Conservation (phyloP, 225 moss, liverwort and hornwort genomes). For the Polytrichum commune region DNA sequence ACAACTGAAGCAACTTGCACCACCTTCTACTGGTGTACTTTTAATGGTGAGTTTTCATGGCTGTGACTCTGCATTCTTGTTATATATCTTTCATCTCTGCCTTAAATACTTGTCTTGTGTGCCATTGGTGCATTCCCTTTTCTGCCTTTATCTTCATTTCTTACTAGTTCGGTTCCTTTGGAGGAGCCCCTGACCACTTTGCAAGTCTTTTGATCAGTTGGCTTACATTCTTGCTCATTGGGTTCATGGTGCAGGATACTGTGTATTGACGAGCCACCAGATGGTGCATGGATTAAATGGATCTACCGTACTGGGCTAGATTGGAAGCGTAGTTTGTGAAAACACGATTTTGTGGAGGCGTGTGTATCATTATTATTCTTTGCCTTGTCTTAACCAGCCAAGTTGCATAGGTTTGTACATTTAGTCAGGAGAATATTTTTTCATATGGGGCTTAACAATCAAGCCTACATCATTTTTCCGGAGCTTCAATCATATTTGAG, state of each 20-base stretch:
- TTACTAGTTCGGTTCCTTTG: no score
- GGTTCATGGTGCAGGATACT: background rate
- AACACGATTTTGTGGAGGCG: background rate
- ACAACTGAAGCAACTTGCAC: background rate
- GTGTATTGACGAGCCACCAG: background rate
- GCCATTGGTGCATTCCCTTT: no score
- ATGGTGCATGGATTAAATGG: background rate
- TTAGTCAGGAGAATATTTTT: background rate
- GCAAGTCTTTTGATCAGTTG: background rate
- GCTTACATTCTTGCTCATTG: constrained; percentile 1
- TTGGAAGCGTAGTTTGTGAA: background rate
- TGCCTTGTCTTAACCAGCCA: background rate
- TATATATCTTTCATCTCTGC: background rate
- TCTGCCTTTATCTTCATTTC: no score
- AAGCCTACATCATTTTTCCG: background rate
- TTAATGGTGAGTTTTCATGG: background rate
- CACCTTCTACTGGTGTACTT: background rate
- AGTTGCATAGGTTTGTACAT: constrained; percentile 7
- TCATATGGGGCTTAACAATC: constrained; percentile 2
- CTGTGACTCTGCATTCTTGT: background rate
- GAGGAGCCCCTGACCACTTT: background rate
- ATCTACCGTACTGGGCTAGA: background rate
- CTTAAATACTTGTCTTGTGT: background rate
- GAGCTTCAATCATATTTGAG: background rate
- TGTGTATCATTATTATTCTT: constrained; percentile 6